A percentile compares a stretch with the other conserved stretches of the same genome.
Evolutionary conservation across 2,329 filamentous ascomycete species (phyloP).

Genomic region (Neopestalotiopsis sp.): DNA sequence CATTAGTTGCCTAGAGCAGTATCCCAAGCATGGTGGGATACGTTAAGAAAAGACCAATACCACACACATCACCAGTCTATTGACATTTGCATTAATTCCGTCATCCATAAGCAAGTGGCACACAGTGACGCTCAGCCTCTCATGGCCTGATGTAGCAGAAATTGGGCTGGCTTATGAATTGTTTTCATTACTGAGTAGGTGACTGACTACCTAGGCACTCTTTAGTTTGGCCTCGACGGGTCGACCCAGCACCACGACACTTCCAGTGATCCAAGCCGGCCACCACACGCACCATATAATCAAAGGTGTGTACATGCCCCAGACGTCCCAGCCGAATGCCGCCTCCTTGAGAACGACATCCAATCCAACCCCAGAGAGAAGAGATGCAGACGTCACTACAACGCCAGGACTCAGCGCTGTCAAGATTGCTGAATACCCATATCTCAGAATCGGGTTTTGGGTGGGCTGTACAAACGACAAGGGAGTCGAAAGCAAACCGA

Average conservation of each 20-base stretch:
- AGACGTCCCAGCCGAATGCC: conserved; percentile 87
- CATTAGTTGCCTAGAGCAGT: conserved; percentile 22
- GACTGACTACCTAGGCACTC: conserved; percentile 7
- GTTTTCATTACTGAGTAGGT: neutral
- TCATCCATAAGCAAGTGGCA: neutral
- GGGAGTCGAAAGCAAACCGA: conserved; percentile 80
- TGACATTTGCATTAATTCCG: neutral
- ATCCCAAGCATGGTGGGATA: neutral
- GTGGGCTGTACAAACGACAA: conserved; percentile 74
- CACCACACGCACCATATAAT: conserved; percentile 96
- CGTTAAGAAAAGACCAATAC: neutral
- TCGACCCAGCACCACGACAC: conserved; percentile 57
- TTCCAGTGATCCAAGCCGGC: conserved; percentile 83
- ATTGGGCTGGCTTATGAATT: neutral
- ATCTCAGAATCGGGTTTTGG: conserved; percentile 43
- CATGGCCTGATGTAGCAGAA: too few species aligned
- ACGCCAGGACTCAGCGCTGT: conserved; percentile 65
- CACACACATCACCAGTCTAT: neutral
- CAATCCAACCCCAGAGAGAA: conserved; percentile 37
- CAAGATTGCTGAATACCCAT: conserved; percentile 56
- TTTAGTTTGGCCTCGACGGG: conserved; percentile 23
- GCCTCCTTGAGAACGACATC: conserved; percentile 69
- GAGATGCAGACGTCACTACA: conserved; percentile 56
- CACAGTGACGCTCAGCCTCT: too few species aligned
- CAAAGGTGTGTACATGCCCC: conserved; percentile 87